Evolutionary conservation across 345 rosid species (phyloP).

Genomic region (Clarkia xantiana): DNA sequence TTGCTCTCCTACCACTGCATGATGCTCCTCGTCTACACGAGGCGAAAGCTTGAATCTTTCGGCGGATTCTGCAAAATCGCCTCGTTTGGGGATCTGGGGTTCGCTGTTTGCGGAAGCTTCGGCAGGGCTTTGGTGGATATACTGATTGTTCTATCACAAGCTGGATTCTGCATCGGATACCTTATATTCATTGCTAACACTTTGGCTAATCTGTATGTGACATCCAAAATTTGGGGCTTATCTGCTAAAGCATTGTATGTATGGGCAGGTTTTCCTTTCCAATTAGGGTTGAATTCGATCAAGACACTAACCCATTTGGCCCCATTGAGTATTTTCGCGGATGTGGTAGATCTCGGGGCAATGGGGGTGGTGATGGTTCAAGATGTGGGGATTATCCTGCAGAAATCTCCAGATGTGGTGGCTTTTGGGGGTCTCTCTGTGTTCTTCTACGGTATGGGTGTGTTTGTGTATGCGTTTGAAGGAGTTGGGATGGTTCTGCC

Average conservation of each 20-base stretch:
- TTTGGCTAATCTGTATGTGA: slow-evolving; percentile 23
- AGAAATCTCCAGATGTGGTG: slow-evolving; percentile 27
- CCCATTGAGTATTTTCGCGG: slow-evolving; percentile 83
- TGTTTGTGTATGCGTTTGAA: slow-evolving; percentile 64
- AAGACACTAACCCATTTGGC: slow-evolving; percentile 71
- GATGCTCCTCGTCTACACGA: slow-evolving; percentile 66
- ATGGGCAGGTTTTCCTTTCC: slow-evolving; percentile 76
- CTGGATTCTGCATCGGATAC: slow-evolving; percentile 79
- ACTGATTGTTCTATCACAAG: slow-evolving; percentile 51
- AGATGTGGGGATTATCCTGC: slow-evolving; percentile 27
- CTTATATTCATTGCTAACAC: slow-evolving; percentile 61
- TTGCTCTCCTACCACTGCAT: slow-evolving; percentile 44
- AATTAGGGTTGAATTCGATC: slow-evolving; percentile 61
- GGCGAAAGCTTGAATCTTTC: slow-evolving; percentile 51
- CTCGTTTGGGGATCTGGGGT: slow-evolving; percentile 82
- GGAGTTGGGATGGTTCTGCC: slow-evolving; percentile 73
- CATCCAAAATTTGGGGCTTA: slow-evolving; percentile 24
- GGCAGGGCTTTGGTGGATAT: slow-evolving; percentile 59
- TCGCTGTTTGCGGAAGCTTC: slow-evolving; percentile 48
- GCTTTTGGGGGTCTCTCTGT: slow-evolving; percentile 50
- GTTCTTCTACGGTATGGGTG: slow-evolving; percentile 72
- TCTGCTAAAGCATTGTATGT: slow-evolving; percentile 44
- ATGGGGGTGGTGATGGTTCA: slow-evolving; percentile 57
- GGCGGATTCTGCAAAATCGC: slow-evolving; percentile 26
- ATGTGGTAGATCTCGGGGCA: slow-evolving; percentile 64